A percentile compares a stretch with the other conserved stretches of the same genome.
Conservation (phyloP, 495 filamentous ascomycete genomes). For the Xylaria intraflava region DNA sequence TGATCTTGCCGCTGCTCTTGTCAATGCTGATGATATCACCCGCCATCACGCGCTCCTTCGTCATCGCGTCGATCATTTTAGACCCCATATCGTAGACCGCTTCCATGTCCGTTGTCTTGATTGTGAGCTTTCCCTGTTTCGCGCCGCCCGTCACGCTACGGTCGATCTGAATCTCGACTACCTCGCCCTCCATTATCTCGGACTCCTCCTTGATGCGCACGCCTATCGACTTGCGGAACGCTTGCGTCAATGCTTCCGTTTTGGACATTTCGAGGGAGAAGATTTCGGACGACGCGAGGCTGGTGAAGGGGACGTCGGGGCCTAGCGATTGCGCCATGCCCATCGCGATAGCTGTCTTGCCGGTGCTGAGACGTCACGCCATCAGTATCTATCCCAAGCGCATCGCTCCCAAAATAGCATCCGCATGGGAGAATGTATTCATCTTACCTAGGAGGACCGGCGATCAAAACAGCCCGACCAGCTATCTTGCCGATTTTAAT, state of each 20-base stretch:
- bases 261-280: conserved; percentile 99
- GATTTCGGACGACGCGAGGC: conserved; percentile 90
- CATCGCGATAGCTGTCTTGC: conserved; percentile 98
- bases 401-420: not conserved
- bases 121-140: conserved; percentile 98
- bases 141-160: conserved; percentile 91
- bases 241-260: conserved; percentile 94
- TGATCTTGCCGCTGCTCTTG: conserved; percentile 95
- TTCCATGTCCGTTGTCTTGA: conserved; percentile 99
- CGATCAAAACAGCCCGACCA: conserved; percentile 88
- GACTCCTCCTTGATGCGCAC: conserved; percentile 97
- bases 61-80: conserved; percentile 99
- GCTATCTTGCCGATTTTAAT: conserved; percentile 98
- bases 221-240: conserved; percentile 94
- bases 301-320: conserved; percentile 90
- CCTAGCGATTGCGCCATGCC: conserved; percentile 96
- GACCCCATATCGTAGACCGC: conserved; percentile 98
- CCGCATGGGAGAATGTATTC: not conserved
- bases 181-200: conserved; percentile 98
- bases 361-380: conserved; percentile 56
- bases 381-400: not conserved
- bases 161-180: conserved; percentile 98
- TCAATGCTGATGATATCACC: conserved; percentile 98
- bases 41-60: conserved; percentile 96
- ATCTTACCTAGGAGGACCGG: conserved; percentile 73